Percentiles rank a stretch among this genome's conserved stretches.
Evolutionary conservation across 495 filamentous ascomycete genomes (phyloP).

Genomic region (Aspergillus ellipticus): DNA sequence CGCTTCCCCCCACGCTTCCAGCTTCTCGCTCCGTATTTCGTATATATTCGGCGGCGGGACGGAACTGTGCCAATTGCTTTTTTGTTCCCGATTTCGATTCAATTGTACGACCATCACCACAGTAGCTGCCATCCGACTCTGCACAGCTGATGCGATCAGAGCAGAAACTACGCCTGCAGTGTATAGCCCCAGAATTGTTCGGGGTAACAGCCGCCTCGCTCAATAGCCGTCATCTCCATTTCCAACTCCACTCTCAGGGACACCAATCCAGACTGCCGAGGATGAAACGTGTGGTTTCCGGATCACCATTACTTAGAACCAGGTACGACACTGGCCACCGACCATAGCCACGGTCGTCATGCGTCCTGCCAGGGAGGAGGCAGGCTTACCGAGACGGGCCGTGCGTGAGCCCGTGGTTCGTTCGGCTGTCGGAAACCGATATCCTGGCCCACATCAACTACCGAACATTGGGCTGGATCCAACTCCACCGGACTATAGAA

Average conservation of each 20-base stretch:
- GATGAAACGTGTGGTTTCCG: neutral
- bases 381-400: neutral
- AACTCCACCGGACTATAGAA: neutral
- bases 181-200: neutral
- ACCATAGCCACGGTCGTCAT: neutral
- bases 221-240: neutral
- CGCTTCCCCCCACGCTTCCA: neutral
- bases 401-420: neutral
- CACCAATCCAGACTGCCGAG: neutral
- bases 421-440: slow-evolving; percentile 31
- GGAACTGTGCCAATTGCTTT: too few species aligned
- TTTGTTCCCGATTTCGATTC: too few species aligned
- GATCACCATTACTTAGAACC: neutral
- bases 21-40: neutral
- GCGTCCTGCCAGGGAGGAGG: neutral
- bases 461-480: neutral
- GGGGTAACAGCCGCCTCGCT: too few species aligned
- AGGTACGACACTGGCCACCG: neutral
- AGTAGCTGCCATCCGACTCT: too few species aligned
- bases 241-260: neutral
- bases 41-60: too few species aligned
- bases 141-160: neutral
- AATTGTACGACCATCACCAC: too few species aligned
- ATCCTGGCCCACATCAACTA: slow-evolving; percentile 18
- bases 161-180: neutral